Evolutionary conservation across 768 basidiomycete genomes (phyloP), one percentile per base, ranked within the genome.

Genomic region (Kwoniella botswanensis): DNA sequence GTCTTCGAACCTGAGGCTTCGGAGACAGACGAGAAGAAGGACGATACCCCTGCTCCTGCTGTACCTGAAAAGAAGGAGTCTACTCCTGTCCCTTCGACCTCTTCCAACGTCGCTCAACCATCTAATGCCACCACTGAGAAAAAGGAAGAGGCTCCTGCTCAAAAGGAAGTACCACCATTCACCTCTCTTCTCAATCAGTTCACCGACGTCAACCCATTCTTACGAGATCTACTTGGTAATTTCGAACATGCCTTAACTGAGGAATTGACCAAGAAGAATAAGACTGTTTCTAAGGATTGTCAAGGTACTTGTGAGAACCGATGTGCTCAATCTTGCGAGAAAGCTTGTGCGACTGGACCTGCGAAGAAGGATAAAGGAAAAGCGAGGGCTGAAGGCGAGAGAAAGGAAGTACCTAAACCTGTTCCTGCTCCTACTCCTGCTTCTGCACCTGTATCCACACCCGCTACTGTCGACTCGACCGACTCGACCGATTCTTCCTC

Each of bases 211-310:
- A 77, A 76, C 12, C 77, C 77, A 7, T 78, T 78, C 70, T 74
- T 78, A 50, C 72, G 75, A 43, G 79, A 80, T 59, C 74, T 80
- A 44, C 71, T 80, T 13, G 71, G 68, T 35, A 78, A 80, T 60
- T 70, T 78, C 74, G 79, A 78, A 63, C 63, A 70, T 18, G 75
- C 74, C 42, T 75, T 75, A 56, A 77, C 68, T 44, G 72, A 76
- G 41, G 68, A 74, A 53, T 46, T 43, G 63, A 57, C 54, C 22
- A 52, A 43, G 21, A 71, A 68, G 50, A 17, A 21, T 50, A 68
- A 69, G 50, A 61, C 52, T 22, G 13, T 11, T 15, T 11, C 21
- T 52, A 11, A 67, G 24, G 44, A 7, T 22, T 68, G 67, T 42
- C 35, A 41, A 35, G 42, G 42, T 52, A 24, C 29, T 50, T 52